Evolutionary conservation across 2,329 filamentous ascomycete genomes (phyloP), one percentile per base, ranked within the genome.

Genomic region (Exophiala spinifera): DNA sequence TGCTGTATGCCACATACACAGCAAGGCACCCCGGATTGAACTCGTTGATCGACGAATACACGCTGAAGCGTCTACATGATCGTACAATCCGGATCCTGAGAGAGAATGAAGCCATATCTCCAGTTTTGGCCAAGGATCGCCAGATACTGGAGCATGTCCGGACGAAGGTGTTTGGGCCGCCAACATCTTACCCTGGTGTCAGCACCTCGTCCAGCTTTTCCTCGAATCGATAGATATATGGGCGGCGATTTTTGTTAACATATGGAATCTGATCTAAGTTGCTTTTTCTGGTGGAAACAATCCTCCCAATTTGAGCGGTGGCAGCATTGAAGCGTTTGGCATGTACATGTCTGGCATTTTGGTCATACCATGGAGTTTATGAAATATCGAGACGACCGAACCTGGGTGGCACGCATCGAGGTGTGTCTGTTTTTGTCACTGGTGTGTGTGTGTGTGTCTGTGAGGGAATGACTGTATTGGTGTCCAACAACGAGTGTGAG

Each of bases 1-100:
- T 95, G n/a, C 81, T 99, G 2, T 84, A 89, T 21, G 91, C 92
- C 1, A 88, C 87, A 3, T 91, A 84, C 70, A 81, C 79, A 58
- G 88, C 92, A 44, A 79, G 76, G 3, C 72, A 79, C 21, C 57
- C 57, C 4, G 46, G 47, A 13, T 79, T 95, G 1, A 72, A 73
- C 4, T 68, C 74, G 4, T 80, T 83, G 25, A 78, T 95, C 17
- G 70, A 82, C 3, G 71, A 74, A 45, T 69, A 78, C 0, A 71
- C 75, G 2, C 73, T 95, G 6, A 74, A 79, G 42, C 67, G 70
- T 1, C 79, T 95, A 0, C 83, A 95, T 53, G 67, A 76, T 37
- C 84, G 83, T 57, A 97, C 92, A 0, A 90, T 96, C 59, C 70
- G 72, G 2, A 92, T 96, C 68, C 79, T 97, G 48, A 73, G 79